Base-by-base conservation (phyloP, 805 yeast species). In the Ogataea parapolymorpha region DNA sequence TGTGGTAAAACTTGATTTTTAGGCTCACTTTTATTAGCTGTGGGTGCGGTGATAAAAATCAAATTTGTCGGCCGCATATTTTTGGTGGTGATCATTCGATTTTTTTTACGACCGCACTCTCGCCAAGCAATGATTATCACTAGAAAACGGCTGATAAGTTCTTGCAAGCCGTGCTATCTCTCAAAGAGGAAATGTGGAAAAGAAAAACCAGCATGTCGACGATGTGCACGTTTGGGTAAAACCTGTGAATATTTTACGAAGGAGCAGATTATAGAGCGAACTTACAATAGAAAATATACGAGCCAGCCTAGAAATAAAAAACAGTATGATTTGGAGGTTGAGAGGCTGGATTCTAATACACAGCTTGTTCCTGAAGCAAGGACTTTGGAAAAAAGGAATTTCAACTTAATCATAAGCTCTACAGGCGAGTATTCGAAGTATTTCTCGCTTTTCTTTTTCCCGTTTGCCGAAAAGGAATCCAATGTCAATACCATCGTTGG, bases 351-450 rank as follows among this genome's bases (percentile, higher is more conserved):
- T 2, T 40, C 34, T 12, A 39, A 27, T 15, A 36, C 42, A 2
- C 58, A 54, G 35, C 37, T 51, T 5, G 35, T 41, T 37, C 55
- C 54, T 9, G 38, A 32, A 11, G 28, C 48, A 6, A 34, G 49
- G 13, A 20, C 38, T 10, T n/a, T n/a, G 13, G 56, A 53, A 23
- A 43, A 47, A 24, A 35, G 32, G n/a, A 53, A 54, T 28, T 53
- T 51, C 38, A 53, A 52, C 11, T 35, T 54, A 23, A 42, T 54
- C 18, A 41, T 47, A 9, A 51, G 42, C 27, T 44, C 54, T 4
- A 51, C 53, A 7, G 58, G 58, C 9, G 55, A 50, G 31, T 51
- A 50, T 23, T 51, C 55, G 3, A 54, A 48, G 18, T 54, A 50
- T 30, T 54, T 49, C 20, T 53, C 59, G 1, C 36, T 45, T 11